These are phyloP conservation scores for Isabelozyma pseudorhagii DNA, from an alignment of 805 yeast genomes.

Conservation along the genomic window DNA sequence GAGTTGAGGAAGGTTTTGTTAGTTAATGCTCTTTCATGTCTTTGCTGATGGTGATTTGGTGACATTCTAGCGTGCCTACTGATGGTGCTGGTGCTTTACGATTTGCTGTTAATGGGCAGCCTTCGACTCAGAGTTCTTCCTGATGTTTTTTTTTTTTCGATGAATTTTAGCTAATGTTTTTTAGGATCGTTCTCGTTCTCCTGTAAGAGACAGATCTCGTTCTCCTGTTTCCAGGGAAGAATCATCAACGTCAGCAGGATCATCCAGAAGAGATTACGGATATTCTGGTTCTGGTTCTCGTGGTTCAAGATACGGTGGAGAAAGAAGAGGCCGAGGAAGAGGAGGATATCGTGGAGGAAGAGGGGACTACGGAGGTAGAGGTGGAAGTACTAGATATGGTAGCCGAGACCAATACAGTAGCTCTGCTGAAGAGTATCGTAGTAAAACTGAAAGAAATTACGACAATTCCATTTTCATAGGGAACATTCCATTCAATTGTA, in stretches of 20 bases:
- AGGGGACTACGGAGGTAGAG: conserved; percentile 6
- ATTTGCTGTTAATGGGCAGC: background rate
- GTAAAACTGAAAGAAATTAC: conserved; percentile 52
- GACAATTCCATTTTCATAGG: conserved; percentile 71
- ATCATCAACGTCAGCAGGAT: conserved; percentile 15
- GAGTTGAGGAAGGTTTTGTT: background rate
- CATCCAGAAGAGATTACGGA: conserved; percentile 33
- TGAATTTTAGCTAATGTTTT: conserved; percentile 19
- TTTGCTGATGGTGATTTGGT: too few relatives aligned
- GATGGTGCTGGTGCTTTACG: background rate
- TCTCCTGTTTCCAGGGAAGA: conserved; percentile 33
- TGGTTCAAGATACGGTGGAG: conserved; percentile 14
- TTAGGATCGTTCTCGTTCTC: conserved; percentile 34
- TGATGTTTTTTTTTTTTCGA: background rate
- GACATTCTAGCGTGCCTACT: background rate
- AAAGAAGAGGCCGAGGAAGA: conserved; percentile 10
- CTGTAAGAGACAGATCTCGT: conserved; percentile 30
- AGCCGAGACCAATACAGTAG: conserved; percentile 14
- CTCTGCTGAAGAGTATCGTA: conserved; percentile 30
- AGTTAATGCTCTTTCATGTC: background rate
- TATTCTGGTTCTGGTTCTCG: conserved; percentile 15
- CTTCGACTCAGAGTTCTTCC: background rate
- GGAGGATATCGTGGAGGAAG: conserved; percentile 16
- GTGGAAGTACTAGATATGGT: conserved; percentile 18
- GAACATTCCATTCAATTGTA: conserved; percentile 63